Percentiles rank a stretch among this genome's conserved stretches.
Evolutionary conservation across 768 basidiomycete genomes (phyloP).

Genomic region (Boletus edulis): DNA sequence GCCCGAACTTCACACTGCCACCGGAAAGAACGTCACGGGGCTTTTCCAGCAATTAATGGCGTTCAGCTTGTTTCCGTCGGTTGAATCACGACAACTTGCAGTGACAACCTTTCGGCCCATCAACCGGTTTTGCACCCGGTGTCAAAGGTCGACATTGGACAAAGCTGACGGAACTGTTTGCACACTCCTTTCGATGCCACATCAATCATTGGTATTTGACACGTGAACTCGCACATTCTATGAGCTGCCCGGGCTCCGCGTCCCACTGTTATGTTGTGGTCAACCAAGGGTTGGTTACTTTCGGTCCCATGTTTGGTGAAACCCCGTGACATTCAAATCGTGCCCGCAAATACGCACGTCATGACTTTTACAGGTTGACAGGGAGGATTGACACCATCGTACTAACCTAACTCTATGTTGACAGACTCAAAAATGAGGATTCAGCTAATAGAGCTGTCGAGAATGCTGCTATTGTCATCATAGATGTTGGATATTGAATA

Average conservation of each 20-base stretch:
- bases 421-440: not conserved
- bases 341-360: not conserved
- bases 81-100: too few species aligned
- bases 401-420: not conserved
- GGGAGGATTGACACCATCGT: not conserved
- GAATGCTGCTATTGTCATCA: not conserved
- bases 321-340: not conserved
- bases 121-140: too few species aligned
- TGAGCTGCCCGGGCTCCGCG: not conserved
- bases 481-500: not conserved
- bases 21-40: too few species aligned
- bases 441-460: not conserved
- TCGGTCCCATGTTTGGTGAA: not conserved
- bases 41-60: too few species aligned
- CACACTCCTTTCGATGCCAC: not conserved
- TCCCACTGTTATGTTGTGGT: not conserved
- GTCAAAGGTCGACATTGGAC: too few species aligned
- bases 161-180: not conserved
- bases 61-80: too few species aligned
- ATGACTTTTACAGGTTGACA: not conserved
- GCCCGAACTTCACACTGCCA: too few species aligned
- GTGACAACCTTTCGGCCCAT: too few species aligned
- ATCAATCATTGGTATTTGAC: not conserved
- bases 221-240: not conserved
- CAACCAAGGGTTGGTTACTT: not conserved